These are phyloP conservation scores for Rhizopus stolonifer DNA, from an alignment of 371 early-diverging fungal species.

Conservation along the genomic window DNA sequence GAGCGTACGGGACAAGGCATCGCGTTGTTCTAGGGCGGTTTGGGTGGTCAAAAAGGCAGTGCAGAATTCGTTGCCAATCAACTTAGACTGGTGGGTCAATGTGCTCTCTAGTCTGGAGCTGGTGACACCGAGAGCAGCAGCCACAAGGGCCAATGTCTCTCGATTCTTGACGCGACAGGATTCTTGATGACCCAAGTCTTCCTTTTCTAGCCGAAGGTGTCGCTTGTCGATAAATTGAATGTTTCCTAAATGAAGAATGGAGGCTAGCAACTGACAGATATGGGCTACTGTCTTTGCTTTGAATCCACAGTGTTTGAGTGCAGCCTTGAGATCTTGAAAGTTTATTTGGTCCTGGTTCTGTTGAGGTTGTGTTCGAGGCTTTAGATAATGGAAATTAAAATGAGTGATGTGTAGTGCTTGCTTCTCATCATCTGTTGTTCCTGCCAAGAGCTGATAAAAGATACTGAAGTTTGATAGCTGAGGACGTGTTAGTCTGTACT, in stretches of 20 bases:
- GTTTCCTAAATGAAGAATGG: conserved; percentile 73
- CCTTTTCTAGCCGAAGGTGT: conserved; percentile 57
- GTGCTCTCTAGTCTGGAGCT: conserved; percentile 55
- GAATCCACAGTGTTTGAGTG: conserved; percentile 74
- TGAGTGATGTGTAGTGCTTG: conserved; percentile 57
- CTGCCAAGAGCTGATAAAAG: conserved; percentile 76
- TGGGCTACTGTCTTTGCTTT: conserved; percentile 65
- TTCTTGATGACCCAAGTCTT: conserved; percentile 50
- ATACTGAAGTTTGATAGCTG: conserved; percentile 77
- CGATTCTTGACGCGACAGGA: conserved; percentile 49
- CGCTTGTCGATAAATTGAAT: conserved; percentile 66
- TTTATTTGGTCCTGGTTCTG: conserved; percentile 36
- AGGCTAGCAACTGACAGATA: conserved; percentile 66
- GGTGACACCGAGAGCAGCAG: conserved; percentile 75
- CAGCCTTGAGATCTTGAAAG: conserved; percentile 61
- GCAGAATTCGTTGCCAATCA: conserved; percentile 67
- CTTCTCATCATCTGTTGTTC: conserved; percentile 58
- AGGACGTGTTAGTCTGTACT: conserved; percentile 62
- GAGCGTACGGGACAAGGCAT: conserved; percentile 67
- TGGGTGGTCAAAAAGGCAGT: conserved; percentile 75
- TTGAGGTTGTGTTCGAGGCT: conserved; percentile 39
- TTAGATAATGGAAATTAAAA: conserved; percentile 52
- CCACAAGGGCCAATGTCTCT: conserved; percentile 66
- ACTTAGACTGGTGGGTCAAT: conserved; percentile 57
- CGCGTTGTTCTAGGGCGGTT: conserved; percentile 59